Evolutionary conservation across 2,329 filamentous ascomycete genomes (phyloP).

Genomic region (Trematosphaeria pertusa): DNA sequence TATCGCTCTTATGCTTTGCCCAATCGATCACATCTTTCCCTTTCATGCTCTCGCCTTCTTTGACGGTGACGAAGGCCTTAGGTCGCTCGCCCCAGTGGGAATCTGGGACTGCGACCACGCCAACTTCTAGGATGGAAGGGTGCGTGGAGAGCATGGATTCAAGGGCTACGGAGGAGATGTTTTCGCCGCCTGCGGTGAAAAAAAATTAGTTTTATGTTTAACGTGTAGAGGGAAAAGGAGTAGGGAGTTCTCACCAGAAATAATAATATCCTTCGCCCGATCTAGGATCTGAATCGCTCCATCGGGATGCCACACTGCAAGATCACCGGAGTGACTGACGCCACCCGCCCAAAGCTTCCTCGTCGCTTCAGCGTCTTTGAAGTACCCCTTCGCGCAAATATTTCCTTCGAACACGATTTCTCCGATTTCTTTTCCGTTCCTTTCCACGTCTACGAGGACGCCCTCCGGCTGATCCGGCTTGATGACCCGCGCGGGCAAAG

Average conservation of each 20-base stretch:
- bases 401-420: constrained; percentile 90
- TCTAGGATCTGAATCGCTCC: constrained; percentile 92
- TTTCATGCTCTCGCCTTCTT: constrained; percentile 61
- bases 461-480: constrained; percentile 76
- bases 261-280: constrained; percentile 97
- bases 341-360: constrained; percentile 86
- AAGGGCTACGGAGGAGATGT: constrained; percentile 92
- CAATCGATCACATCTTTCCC: constrained; percentile 80
- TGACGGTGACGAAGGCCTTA: constrained; percentile 88
- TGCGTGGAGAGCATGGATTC: constrained; percentile 90
- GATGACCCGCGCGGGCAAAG: constrained; percentile 80
- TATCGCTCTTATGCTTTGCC: constrained; percentile 80
- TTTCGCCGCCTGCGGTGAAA: constrained; percentile 79
- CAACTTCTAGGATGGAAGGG: constrained; percentile 87
- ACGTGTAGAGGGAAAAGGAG: neutral
- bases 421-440: constrained; percentile 77
- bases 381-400: constrained; percentile 90
- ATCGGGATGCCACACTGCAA: constrained; percentile 92
- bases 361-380: constrained; percentile 87
- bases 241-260: constrained; percentile 69
- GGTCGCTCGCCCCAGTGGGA: constrained; percentile 95
- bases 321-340: constrained; percentile 85
- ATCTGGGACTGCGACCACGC: constrained; percentile 86
- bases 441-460: constrained; percentile 70
- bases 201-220: neutral